Evolutionary conservation across 768 basidiomycete species (phyloP).

Genomic region (Exidia glandulosa): DNA sequence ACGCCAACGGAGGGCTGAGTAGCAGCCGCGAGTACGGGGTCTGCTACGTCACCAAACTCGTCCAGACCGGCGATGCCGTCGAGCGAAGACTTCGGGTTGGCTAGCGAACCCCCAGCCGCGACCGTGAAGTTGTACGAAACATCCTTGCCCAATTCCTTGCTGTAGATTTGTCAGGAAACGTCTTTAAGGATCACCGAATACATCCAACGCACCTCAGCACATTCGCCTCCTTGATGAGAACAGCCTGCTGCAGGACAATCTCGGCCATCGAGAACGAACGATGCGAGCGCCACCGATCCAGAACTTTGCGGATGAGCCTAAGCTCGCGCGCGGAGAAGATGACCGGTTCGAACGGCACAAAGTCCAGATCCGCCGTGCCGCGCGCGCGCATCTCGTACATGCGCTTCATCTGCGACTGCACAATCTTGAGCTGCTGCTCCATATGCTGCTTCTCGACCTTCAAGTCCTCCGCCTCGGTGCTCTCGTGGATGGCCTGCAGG

Average conservation of each 20-base stretch:
- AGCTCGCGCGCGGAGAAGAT: conserved; percentile 77
- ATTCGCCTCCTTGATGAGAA: conserved; percentile 88
- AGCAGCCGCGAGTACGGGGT: conserved; percentile 59
- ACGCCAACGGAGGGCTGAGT: conserved; percentile 78
- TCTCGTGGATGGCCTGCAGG: conserved; percentile 39
- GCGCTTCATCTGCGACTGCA: conserved; percentile 73
- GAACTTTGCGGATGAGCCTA: conserved; percentile 66
- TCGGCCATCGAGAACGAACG: conserved; percentile 90
- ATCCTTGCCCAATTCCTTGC: conserved; percentile 77
- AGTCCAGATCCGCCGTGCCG: conserved; percentile 60
- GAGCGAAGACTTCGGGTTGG: conserved; percentile 69
- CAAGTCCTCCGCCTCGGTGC: conserved; percentile 67
- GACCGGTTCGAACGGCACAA: conserved; percentile 61
- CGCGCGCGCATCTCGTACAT: conserved; percentile 64
- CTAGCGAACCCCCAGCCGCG: conserved; percentile 69
- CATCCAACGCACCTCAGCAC: conserved; percentile 64
- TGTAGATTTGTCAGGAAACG: conserved; percentile 19
- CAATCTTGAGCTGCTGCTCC: conserved; percentile 74
- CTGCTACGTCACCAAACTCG: conserved; percentile 89
- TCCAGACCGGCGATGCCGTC: conserved; percentile 81
- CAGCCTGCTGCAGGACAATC: conserved; percentile 70
- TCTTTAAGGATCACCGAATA: conserved; percentile 7
- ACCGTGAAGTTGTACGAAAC: conserved; percentile 90
- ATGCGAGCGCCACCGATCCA: conserved; percentile 79
- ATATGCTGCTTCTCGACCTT: conserved; percentile 89